Evolutionary conservation across 164 flowering plant species (phyloP).

Genomic region (Cinnamomum chago): DNA sequence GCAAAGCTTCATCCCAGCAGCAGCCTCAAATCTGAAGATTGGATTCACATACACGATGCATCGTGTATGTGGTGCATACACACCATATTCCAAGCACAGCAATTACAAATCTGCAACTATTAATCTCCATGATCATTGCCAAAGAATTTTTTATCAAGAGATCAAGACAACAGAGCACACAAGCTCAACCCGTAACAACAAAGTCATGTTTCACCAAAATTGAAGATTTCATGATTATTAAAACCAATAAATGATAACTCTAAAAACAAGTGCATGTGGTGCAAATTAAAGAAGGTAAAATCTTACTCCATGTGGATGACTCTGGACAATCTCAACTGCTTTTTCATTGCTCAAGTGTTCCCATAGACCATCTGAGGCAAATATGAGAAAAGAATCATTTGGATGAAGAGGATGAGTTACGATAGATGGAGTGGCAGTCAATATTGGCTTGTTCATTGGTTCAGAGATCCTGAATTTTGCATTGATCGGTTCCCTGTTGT

Average conservation of each 20-base stretch:
- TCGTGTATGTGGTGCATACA: no score
- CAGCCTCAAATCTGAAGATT: no score
- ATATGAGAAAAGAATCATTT: constrained; percentile 73
- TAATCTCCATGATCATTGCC: no score
- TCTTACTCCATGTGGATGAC: constrained; percentile 67
- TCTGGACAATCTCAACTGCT: constrained; percentile 78
- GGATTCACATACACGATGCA: no score
- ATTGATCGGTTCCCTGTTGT: constrained; percentile 52
- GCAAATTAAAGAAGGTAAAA: neutral
- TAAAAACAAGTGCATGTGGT: neutral
- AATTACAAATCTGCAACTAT: no score
- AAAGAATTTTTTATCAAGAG: no score
- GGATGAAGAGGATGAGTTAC: constrained; percentile 49
- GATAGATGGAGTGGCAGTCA: constrained; percentile 66
- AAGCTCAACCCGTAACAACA: neutral
- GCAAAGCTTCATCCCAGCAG: no score
- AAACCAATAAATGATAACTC: neutral
- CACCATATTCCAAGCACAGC: no score
- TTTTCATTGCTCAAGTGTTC: constrained; percentile 79
- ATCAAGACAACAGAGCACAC: neutral
- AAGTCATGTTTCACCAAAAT: neutral
- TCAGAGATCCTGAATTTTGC: constrained; percentile 65
- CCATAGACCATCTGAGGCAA: constrained; percentile 95
- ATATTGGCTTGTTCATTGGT: constrained; percentile 61
- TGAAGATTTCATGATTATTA: neutral